phyloP scores from a whole-genome alignment of 2,329 filamentous ascomycete genomes.

The Aulographum hederae region DNA sequence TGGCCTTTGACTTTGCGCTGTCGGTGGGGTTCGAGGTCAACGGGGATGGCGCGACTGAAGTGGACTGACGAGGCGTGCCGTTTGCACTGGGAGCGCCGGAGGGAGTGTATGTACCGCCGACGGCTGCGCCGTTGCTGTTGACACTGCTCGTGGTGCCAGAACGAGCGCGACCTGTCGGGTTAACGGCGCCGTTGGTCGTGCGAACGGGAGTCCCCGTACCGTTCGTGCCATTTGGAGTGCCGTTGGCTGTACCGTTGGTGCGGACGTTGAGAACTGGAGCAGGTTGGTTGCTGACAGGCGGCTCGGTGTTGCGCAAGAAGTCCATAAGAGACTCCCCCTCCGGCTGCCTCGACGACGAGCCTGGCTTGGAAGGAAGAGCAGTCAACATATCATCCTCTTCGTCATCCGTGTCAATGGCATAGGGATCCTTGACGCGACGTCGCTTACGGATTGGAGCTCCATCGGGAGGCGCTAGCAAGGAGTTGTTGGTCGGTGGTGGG shows the following conservation, averaged over 20 bases:
- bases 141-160: not conserved
- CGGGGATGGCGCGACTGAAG: not conserved
- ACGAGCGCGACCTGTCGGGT: no score
- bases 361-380: slow-evolving; percentile 20
- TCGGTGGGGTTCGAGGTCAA: not conserved
- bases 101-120: no score
- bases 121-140: no score
- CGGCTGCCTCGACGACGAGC: slow-evolving; percentile 16
- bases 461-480: slow-evolving; percentile 8
- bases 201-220: no score
- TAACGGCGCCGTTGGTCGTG: not conserved
- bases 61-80: no score
- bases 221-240: slow-evolving; percentile 2
- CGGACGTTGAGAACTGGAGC: slow-evolving; percentile 13
- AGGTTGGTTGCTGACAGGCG: slow-evolving; percentile 26
- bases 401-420: slow-evolving; percentile 57
- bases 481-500: slow-evolving; percentile 45
- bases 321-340: slow-evolving; percentile 55
- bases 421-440: slow-evolving; percentile 68
- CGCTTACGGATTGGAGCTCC: slow-evolving; percentile 51
- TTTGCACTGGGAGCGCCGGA: not conserved
- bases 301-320: slow-evolving; percentile 52
- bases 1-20: not conserved
- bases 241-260: slow-evolving; percentile 2
- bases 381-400: slow-evolving; percentile 34